Evolutionary conservation across 768 basidiomycete species (phyloP).

Genomic region (Boletellus emodensis): DNA sequence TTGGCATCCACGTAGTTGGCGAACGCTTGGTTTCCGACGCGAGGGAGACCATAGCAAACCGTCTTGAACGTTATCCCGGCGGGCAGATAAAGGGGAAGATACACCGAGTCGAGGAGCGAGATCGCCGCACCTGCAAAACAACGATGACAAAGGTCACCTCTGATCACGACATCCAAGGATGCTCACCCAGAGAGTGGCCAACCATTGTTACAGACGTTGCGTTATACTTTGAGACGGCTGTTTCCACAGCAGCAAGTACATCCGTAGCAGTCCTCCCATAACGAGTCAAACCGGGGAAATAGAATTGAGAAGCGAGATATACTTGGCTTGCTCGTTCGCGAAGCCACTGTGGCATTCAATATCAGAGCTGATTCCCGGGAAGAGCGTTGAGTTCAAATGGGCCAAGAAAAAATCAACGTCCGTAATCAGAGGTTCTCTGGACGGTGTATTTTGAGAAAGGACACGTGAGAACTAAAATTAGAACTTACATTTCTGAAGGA

Average conservation of each 20-base stretch:
- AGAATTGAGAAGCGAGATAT: slow-evolving; percentile 9
- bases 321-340: slow-evolving; percentile 41
- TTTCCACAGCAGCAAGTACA: slow-evolving; percentile 43
- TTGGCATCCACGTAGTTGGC: slow-evolving; percentile 52
- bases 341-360: slow-evolving; percentile 50
- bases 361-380: slow-evolving; percentile 44
- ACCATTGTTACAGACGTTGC: slow-evolving; percentile 41
- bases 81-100: slow-evolving; percentile 38
- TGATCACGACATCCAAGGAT: neutral
- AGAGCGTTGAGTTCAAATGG: slow-evolving; percentile 37
- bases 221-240: slow-evolving; percentile 33
- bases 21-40: slow-evolving; percentile 56
- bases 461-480: neutral
- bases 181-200: slow-evolving; percentile 41
- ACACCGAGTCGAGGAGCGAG: slow-evolving; percentile 37
- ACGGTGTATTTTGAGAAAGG: neutral
- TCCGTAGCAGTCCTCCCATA: slow-evolving; percentile 35
- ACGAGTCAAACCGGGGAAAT: neutral
- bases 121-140: slow-evolving; percentile 32
- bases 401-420: slow-evolving; percentile 39
- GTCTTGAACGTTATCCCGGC: slow-evolving; percentile 30
- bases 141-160: neutral
- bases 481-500: slow-evolving; percentile 27
- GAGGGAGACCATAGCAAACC: slow-evolving; percentile 34
- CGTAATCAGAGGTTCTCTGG: slow-evolving; percentile 36